Conservation (phyloP, 257 asterid genomes). For the Pogostemon cablin region DNA sequence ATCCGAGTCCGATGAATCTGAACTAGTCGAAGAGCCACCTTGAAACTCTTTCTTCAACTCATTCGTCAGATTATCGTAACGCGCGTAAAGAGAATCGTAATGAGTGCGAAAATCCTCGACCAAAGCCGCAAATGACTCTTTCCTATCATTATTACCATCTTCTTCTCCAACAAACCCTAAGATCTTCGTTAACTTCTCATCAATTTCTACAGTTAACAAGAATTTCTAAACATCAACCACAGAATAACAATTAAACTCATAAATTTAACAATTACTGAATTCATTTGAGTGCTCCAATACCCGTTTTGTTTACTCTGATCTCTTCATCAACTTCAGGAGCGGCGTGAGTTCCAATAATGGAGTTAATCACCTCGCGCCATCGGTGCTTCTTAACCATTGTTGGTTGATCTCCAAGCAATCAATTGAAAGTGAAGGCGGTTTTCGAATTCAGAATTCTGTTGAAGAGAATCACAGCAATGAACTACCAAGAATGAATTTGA, state of each 20-base stretch:
- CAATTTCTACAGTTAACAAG: constrained; percentile 60
- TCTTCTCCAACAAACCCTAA: constrained; percentile 50
- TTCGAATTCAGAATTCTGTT: constrained; percentile 24
- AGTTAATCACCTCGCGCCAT: constrained; percentile 52
- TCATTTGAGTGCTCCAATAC: constrained; percentile 32
- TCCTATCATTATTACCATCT: constrained; percentile 45
- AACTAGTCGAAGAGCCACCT: constrained; percentile 60
- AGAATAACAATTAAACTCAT: neutral
- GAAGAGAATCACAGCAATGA: neutral
- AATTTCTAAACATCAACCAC: constrained; percentile 1
- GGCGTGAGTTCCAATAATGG: constrained; percentile 51
- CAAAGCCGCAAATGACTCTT: constrained; percentile 47
- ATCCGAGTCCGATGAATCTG: constrained; percentile 75
- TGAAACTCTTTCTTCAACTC: constrained; percentile 54
- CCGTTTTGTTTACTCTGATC: constrained; percentile 63
- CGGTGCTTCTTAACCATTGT: constrained; percentile 56
- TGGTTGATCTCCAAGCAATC: constrained; percentile 19
- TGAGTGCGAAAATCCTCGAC: constrained; percentile 55
- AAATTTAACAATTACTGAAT: neutral
- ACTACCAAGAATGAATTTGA: too few relatives aligned
- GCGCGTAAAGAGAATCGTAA: constrained; percentile 63
- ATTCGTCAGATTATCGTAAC: constrained; percentile 71
- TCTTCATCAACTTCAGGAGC: constrained; percentile 62
- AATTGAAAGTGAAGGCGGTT: constrained; percentile 20
- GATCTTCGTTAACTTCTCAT: constrained; percentile 64